phyloP scores from a whole-genome alignment of 495 filamentous ascomycete genomes.

The Podospora pseudocomata region DNA sequence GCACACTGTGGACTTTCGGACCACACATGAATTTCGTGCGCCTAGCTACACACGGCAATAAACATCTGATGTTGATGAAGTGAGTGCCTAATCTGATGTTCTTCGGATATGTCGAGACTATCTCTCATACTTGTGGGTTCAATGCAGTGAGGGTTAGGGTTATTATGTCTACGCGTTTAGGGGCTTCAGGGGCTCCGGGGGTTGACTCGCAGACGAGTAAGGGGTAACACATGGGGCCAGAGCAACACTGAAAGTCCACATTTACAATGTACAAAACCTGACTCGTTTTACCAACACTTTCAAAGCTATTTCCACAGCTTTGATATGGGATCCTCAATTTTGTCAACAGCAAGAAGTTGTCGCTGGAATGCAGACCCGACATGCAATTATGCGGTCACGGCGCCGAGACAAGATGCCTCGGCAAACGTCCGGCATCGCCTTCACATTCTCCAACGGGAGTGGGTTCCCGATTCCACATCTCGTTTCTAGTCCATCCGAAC shows the following conservation, averaged over 20 bases:
- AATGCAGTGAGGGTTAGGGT: background rate
- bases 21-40: background rate
- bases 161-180: background rate
- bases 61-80: background rate
- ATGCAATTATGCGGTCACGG: background rate
- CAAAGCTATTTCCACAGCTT: background rate
- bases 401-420: background rate
- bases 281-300: background rate
- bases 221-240: background rate
- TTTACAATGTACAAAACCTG: background rate
- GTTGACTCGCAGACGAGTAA: background rate
- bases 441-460: background rate
- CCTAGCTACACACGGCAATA: background rate
- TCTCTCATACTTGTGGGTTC: background rate
- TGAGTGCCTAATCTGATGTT: no score
- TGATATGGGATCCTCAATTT: background rate
- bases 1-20: background rate
- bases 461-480: background rate
- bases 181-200: background rate
- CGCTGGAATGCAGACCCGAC: background rate
- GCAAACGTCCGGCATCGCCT: background rate
- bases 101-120: no score
- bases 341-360: background rate
- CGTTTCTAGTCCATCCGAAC: background rate
- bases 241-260: background rate